Evolutionary conservation across 192 early-diverging fungal species (phyloP), one percentile per base, ranked within the genome.

Genomic region (Coemansia sp.): DNA sequence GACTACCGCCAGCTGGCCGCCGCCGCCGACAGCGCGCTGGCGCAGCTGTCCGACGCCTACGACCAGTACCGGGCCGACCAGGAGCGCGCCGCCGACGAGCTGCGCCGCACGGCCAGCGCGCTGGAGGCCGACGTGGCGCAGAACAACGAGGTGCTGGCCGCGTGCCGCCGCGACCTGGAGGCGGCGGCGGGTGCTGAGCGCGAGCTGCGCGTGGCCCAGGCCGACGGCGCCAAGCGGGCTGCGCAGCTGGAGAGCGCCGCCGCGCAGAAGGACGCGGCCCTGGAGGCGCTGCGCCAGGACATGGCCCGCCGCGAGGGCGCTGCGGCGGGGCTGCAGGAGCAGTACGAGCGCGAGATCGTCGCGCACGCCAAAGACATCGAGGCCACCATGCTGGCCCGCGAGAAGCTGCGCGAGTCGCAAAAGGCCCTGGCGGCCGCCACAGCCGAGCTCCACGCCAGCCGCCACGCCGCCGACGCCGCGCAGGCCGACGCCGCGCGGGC

Each of bases 281-380:
- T 84, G 20, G 59, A 68, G 3, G 72, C 87, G 12, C 72, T 78
- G 59, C 69, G 73, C 18, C 73, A 70, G 13, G 87, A 89, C 38
- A 72, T 89, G 59, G 70, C 62, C 47, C 68, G 77, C n/a, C 88
- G 89, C 35, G 76, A 76, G 13, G 68, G 64, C 7, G 47, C 72
- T 5, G 75, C 85, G 1, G 71, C 82, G 68, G 76, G 84, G 35
- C 82, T 87, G 16, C 85, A 89, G 60, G 84, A 87, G 56, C 88
- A 86, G 71, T 91, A 91, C 62, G 84, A 89, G 71, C 79, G 86
- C 31, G 88, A 91, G 65, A 83, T 91, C 21, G 68, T 88, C 6
- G 82, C 81, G 20, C 89, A 90, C 56, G 86, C 89, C 20, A 69
- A 79, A 21, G 84, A 83, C 21, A 79, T 90, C 38, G 76, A 88